phyloP scores from a whole-genome alignment of 768 basidiomycete genomes.

The Scleroderma bovista region DNA sequence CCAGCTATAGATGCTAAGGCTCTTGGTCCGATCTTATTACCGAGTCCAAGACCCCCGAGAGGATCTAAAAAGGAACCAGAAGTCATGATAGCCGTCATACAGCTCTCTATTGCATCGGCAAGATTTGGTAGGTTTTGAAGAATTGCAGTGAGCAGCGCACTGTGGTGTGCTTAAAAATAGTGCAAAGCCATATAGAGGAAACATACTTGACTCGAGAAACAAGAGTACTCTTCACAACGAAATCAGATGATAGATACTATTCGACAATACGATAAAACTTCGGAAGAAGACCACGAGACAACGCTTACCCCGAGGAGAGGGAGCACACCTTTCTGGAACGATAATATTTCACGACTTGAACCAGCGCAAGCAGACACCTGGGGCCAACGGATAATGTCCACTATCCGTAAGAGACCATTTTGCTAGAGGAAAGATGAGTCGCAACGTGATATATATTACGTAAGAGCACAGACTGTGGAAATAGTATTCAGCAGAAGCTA shows the following conservation, averaged over 20 bases:
- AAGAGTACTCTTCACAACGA: conserved; percentile 52
- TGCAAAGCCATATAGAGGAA: too few species aligned
- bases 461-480: conserved; percentile 29
- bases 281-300: neutral
- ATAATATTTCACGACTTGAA: conserved; percentile 32
- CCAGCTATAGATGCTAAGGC: conserved; percentile 42
- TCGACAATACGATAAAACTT: neutral
- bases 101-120: conserved; percentile 34
- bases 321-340: conserved; percentile 55
- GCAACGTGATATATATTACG: neutral
- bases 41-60: neutral
- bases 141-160: conserved; percentile 41
- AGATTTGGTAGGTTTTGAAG: conserved; percentile 42
- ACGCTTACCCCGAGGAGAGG: conserved; percentile 45
- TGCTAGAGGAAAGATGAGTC: conserved; percentile 27
- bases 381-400: conserved; percentile 44
- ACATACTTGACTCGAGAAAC: conserved; percentile 47
- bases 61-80: conserved; percentile 32
- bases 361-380: conserved; percentile 36
- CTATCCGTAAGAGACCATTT: conserved; percentile 46
- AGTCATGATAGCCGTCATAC: conserved; percentile 30
- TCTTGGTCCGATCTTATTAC: conserved; percentile 32
- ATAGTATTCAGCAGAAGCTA: conserved; percentile 38
- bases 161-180: conserved; percentile 13
- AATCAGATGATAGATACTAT: conserved; percentile 56